Percentiles rank a stretch among this genome's conserved stretches.
phyloP scores from a whole-genome alignment of 768 basidiomycete species.

The Boletus pseudo-olivaceus region DNA sequence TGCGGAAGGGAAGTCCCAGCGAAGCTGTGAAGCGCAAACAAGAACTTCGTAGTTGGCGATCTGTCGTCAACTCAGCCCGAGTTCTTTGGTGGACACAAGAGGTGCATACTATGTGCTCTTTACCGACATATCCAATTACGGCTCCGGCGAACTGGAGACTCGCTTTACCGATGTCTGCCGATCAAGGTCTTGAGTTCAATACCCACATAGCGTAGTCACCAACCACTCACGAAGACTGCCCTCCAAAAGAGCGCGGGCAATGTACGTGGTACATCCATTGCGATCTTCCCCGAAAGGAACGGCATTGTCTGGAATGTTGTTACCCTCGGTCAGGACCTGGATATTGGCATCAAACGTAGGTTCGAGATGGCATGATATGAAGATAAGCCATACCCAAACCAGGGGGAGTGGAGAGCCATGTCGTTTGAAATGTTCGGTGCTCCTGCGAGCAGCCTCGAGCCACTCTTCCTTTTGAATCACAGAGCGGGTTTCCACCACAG shows the following conservation, averaged over 20 bases:
- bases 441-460: conserved; percentile 28
- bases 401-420: conserved; percentile 29
- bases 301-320: conserved; percentile 30
- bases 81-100: neutral
- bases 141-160: conserved; percentile 32
- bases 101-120: conserved; percentile 30
- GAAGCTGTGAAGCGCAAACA: conserved; percentile 34
- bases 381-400: conserved; percentile 26
- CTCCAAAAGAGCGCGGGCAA: conserved; percentile 33
- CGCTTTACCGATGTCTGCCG: conserved; percentile 36
- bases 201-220: neutral
- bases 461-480: conserved; percentile 28
- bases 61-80: conserved; percentile 13
- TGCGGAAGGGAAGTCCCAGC: conserved; percentile 26
- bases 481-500: conserved; percentile 7
- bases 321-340: conserved; percentile 30
- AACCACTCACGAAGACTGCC: conserved; percentile 27
- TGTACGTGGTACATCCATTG: conserved; percentile 25
- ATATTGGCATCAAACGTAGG: neutral
- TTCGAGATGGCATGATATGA: neutral
- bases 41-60: conserved; percentile 33
- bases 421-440: conserved; percentile 28
- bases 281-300: conserved; percentile 34
- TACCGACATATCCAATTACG: conserved; percentile 32
- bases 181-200: neutral